phyloP scores from a whole-genome alignment of 805 yeast species.

The Candida fluviatilis region DNA sequence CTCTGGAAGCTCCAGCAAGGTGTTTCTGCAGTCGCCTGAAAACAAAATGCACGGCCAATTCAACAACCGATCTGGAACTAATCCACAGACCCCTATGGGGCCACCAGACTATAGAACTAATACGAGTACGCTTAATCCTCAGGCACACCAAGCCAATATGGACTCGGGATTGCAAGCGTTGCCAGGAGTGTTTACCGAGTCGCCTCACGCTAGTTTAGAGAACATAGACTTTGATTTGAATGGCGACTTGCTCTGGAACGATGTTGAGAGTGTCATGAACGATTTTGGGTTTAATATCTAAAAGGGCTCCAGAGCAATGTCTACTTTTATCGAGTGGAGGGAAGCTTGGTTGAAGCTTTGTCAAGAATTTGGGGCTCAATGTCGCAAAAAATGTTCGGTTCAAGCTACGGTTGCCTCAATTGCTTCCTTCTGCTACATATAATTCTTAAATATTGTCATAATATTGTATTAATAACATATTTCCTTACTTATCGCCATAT shows the following conservation, averaged over 20 bases:
- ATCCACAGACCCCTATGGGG: neutral
- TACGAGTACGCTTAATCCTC: neutral
- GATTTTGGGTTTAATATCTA: slow-evolving; percentile 78
- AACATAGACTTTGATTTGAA: slow-evolving; percentile 43
- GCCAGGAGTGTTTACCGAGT: slow-evolving; percentile 11
- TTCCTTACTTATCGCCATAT: no score
- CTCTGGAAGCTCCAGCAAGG: neutral
- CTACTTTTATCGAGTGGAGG: no score
- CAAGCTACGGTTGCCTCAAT: no score
- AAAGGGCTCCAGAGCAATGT: neutral
- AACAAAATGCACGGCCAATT: neutral
- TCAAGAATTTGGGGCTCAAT: no score
- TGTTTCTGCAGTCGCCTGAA: slow-evolving; percentile 3
- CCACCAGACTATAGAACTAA: slow-evolving; percentile 1
- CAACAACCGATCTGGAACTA: neutral
- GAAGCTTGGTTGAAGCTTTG: no score
- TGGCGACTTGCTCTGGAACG: slow-evolving; percentile 64
- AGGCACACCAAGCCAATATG: neutral
- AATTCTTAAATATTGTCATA: neutral
- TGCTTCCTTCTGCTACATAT: neutral
- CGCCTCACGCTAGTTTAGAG: slow-evolving; percentile 27
- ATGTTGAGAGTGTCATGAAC: slow-evolving; percentile 85
- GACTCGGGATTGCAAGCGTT: neutral
- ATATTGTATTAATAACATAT: neutral
- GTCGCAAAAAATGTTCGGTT: neutral